These are phyloP conservation scores for Austroboletus eburneus DNA, from an alignment of 768 basidiomycete genomes.

Conservation along the genomic window DNA sequence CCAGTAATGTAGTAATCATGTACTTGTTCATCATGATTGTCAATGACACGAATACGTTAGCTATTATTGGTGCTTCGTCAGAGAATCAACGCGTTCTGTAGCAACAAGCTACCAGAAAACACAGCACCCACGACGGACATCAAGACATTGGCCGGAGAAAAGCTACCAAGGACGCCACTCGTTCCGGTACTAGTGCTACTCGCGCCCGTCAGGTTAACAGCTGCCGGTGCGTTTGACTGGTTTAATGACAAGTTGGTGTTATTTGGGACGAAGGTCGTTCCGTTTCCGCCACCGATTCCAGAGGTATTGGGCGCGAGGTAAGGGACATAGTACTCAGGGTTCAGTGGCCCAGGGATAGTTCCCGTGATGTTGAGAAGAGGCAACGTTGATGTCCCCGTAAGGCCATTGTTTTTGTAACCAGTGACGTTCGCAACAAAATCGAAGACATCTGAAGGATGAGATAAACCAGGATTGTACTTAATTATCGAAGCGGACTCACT, in stretches of 20 bases:
- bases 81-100: slow-evolving; percentile 10
- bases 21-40: neutral
- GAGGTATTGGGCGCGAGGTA: slow-evolving; percentile 37
- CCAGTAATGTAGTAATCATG: no score
- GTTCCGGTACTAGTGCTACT: neutral
- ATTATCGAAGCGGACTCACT: slow-evolving; percentile 4
- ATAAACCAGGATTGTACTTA: neutral
- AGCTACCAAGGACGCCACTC: slow-evolving; percentile 4
- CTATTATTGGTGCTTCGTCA: slow-evolving; percentile 2
- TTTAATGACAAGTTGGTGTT: slow-evolving; percentile 33
- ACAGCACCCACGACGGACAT: slow-evolving; percentile 5
- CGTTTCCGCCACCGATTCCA: slow-evolving; percentile 38
- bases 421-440: slow-evolving; percentile 44
- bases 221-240: slow-evolving; percentile 24
- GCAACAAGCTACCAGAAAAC: slow-evolving; percentile 10
- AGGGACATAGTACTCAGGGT: slow-evolving; percentile 35
- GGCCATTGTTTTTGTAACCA: slow-evolving; percentile 40
- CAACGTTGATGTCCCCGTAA: slow-evolving; percentile 21
- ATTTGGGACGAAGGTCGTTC: slow-evolving; percentile 34
- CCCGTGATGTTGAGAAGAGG: slow-evolving; percentile 38
- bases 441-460: slow-evolving; percentile 41
- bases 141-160: slow-evolving; percentile 3
- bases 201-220: slow-evolving; percentile 37
- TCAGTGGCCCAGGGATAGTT: slow-evolving; percentile 40
- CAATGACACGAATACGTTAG: slow-evolving; percentile 5